Base-by-base conservation (phyloP, 768 basidiomycete genomes). In the Rhizopogon salebrosus region DNA sequence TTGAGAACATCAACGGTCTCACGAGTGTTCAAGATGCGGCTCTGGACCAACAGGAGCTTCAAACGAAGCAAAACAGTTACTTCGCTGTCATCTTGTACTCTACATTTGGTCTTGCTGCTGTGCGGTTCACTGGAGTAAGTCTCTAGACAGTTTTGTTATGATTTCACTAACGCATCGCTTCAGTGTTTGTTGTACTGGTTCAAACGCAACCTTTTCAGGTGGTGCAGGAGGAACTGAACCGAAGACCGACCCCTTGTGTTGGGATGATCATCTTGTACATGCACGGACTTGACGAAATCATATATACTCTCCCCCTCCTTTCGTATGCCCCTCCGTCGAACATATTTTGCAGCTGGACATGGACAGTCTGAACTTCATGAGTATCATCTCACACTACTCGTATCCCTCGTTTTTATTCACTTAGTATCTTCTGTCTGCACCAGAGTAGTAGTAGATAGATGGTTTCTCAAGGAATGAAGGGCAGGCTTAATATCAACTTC, bases 111-210 rank as follows among this genome's bases (percentile, higher is more conserved):
- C 75, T 93, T 31, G 78, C 89, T 31, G 68, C 78, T 48, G 76
- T 92, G 59, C 83, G 90, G 53, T 90, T 93, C 71, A 51, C 67
- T 49, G 91, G 91, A 64, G 90, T 91, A 67, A 57, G 89, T 79
- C 20, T 37, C 8, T 48, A 24, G 34, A 35, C 41, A 27, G 53
- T 54, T 39, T 51, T 24, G 5, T 42, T 3, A 16, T 23, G 49
- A 54, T 41, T 6, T 34, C 5, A 23, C 31, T 46, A 5, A 46
- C 20, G 23, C 54, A 34, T 31, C 48, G n/a, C 54, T 54, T 51
- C 58, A 92, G 90, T 92, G 89, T 67, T 64, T 92, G 59, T 89
- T 64, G 67, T 92, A 92, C 73, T 89, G 83, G 77, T 79, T 91
- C 75, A 87, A 80, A 69, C 80, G 89, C 57, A 90, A 91, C 69